Evolutionary conservation across 129 eudicot genomes (phyloP).

Genomic region (Centella asiatica): DNA sequence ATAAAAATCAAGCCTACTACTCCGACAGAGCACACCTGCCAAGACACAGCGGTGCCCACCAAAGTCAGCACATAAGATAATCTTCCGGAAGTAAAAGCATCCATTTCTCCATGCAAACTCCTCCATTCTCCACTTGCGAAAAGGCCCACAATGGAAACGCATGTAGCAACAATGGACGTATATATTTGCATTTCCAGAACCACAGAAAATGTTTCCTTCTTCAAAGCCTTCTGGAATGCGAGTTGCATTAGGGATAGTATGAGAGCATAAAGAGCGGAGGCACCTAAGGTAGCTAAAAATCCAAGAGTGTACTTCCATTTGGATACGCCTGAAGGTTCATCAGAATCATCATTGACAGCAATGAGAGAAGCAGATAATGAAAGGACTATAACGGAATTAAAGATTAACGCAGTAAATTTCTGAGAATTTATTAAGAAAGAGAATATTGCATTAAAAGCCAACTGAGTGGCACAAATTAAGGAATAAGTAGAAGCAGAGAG

Average conservation of each 20-base stretch:
- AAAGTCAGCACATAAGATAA: conserved; percentile 64
- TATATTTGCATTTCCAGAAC: conserved; percentile 82
- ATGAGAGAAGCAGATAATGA: conserved; percentile 74
- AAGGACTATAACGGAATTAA: conserved; percentile 73
- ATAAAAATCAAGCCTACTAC: conserved; percentile 76
- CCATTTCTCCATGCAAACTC: conserved; percentile 58
- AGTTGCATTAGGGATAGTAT: conserved; percentile 76
- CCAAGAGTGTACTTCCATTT: conserved; percentile 46
- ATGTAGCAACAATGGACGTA: conserved; percentile 61
- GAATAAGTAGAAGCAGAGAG: conserved; percentile 94
- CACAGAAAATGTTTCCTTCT: conserved; percentile 62
- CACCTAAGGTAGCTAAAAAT: conserved; percentile 48
- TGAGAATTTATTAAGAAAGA: conserved; percentile 74
- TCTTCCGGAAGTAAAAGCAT: conserved; percentile 40
- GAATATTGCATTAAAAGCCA: conserved; percentile 77
- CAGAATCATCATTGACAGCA: conserved; percentile 63
- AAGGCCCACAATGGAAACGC: conserved; percentile 58
- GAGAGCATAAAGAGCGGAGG: conserved; percentile 74
- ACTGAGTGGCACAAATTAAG: conserved; percentile 76
- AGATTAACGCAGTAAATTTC: conserved; percentile 59
- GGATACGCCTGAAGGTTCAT: conserved; percentile 52
- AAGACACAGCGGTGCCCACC: conserved; percentile 75
- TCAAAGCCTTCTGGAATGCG: conserved; percentile 50
- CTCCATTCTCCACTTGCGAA: conserved; percentile 94
- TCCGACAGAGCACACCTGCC: conserved; percentile 90